Percentiles rank a stretch among this genome's conserved stretches.
phyloP scores from a whole-genome alignment of 2,329 filamentous ascomycete genomes.

The Lachnellula occidentalis region DNA sequence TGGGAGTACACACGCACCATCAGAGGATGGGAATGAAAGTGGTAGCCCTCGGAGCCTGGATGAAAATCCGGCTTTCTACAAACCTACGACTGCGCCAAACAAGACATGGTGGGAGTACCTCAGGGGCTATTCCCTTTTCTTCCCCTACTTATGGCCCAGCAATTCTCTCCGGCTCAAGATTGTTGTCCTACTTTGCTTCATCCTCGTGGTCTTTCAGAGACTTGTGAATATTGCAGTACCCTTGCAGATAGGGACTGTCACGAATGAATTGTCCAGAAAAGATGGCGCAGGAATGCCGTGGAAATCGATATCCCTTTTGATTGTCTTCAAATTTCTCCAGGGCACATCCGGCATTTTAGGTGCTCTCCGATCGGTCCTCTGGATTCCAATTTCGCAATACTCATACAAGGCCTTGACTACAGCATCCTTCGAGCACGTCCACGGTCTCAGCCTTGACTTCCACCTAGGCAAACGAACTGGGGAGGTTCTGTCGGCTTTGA shows the following conservation, averaged over 20 bases:
- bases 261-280: conserved; percentile 61
- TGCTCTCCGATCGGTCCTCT: conserved; percentile 74
- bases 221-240: conserved; percentile 84
- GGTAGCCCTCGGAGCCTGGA: conserved; percentile 38
- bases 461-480: conserved; percentile 95
- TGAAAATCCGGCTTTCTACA: conserved; percentile 77
- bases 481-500: conserved; percentile 89
- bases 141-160: conserved; percentile 78
- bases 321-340: conserved; percentile 75
- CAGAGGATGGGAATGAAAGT: conserved; percentile 36
- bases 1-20: conserved; percentile 25
- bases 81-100: conserved; percentile 77
- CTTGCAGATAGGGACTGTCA: conserved; percentile 72
- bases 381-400: conserved; percentile 96
- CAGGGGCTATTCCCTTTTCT: conserved; percentile 82
- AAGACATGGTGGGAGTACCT: conserved; percentile 94
- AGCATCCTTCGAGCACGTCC: conserved; percentile 94
- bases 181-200: conserved; percentile 75
- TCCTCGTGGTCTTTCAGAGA: conserved; percentile 74
- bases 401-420: conserved; percentile 92
- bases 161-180: conserved; percentile 59
- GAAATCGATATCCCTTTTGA: conserved; percentile 68
- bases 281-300: conserved; percentile 58
- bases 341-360: conserved; percentile 84
- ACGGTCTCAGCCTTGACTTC: conserved; percentile 90